Evolutionary conservation across 495 filamentous ascomycete species (phyloP).

Genomic region (Podospora appendiculata): DNA sequence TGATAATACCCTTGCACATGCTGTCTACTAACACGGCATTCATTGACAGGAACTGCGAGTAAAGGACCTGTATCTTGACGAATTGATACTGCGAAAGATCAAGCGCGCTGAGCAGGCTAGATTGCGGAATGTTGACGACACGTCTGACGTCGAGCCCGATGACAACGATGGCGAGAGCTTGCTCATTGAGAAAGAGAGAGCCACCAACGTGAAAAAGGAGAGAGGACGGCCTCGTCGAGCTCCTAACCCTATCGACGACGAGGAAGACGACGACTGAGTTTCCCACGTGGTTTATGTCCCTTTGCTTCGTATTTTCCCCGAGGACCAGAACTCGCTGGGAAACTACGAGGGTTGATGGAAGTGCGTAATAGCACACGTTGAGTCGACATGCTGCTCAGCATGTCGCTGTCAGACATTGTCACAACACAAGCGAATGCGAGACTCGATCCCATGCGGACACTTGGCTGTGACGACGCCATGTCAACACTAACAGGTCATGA

Average conservation of each 20-base stretch:
- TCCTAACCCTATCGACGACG: slow-evolving; percentile 9
- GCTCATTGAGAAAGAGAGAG: slow-evolving; percentile 9
- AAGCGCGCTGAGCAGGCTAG: slow-evolving; percentile 27
- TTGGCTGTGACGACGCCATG: too few relatives aligned
- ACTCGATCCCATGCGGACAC: too few relatives aligned
- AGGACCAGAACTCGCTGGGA: too few relatives aligned
- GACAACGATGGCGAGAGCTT: slow-evolving; percentile 19
- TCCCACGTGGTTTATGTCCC: too few relatives aligned
- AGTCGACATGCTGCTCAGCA: too few relatives aligned
- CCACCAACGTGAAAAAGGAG: slow-evolving; percentile 18
- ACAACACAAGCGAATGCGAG: too few relatives aligned
- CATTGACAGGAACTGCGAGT: slow-evolving; percentile 23
- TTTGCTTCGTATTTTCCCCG: too few relatives aligned
- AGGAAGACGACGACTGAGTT: not conserved
- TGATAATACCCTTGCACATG: not conserved
- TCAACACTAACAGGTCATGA: too few relatives aligned
- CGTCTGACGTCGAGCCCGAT: slow-evolving; percentile 21
- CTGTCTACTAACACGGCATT: not conserved
- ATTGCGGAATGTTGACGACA: slow-evolving; percentile 17
- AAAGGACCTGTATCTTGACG: slow-evolving; percentile 32
- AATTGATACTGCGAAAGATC: slow-evolving; percentile 32
- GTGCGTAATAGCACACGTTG: too few relatives aligned
- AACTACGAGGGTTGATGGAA: too few relatives aligned
- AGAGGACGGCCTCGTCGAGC: not conserved
- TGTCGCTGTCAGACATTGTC: too few relatives aligned